These are phyloP conservation scores for Fusarium tuaranense DNA, from an alignment of 2,329 filamentous ascomycete genomes.

Conservation along the genomic window DNA sequence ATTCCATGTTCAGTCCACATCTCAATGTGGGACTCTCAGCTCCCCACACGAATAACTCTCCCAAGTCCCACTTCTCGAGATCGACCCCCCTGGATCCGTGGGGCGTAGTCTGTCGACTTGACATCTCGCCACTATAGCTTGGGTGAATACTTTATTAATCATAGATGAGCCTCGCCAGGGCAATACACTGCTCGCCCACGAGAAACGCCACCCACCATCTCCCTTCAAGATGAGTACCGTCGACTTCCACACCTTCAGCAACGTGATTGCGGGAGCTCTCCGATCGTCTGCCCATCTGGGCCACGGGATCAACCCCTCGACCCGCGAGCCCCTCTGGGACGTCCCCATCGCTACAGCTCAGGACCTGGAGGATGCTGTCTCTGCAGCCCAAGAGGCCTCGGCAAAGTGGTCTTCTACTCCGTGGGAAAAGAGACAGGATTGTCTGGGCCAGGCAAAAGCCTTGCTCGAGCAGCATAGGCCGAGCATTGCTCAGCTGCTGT, in stretches of 20 bases:
- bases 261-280: not conserved
- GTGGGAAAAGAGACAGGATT: not conserved
- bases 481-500: not conserved
- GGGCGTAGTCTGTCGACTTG: not conserved
- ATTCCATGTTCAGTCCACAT: not conserved
- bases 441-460: not conserved
- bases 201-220: not conserved
- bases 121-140: not conserved
- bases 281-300: not conserved
- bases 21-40: not conserved
- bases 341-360: slow-evolving; percentile 3
- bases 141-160: not conserved
- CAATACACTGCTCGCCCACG: not conserved
- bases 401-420: not conserved
- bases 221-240: not conserved
- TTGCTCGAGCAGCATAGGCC: not conserved
- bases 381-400: not conserved
- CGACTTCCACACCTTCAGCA: not conserved
- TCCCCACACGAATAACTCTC: not conserved
- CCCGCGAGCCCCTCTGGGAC: slow-evolving; percentile 7
- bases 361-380: not conserved
- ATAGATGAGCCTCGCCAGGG: not conserved
- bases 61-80: not conserved
- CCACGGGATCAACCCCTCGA: slow-evolving; percentile 4
- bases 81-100: not conserved